These are phyloP conservation scores for Rhodotorula sp. DNA, from an alignment of 1,284 basidiomycete genomes.

Conservation along the genomic window DNA sequence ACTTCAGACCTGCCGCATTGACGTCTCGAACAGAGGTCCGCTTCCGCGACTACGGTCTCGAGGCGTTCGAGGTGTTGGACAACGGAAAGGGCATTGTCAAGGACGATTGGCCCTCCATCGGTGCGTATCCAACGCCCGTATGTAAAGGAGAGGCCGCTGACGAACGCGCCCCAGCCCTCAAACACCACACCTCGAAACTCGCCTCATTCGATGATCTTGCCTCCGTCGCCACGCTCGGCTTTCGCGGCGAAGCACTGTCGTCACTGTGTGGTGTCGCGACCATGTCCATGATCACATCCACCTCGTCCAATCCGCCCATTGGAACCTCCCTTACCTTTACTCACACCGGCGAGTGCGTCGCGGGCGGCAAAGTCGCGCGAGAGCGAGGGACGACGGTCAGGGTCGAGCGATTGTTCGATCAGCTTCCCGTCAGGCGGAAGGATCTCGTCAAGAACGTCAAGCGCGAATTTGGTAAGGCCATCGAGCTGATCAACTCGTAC, in stretches of 20 bases:
- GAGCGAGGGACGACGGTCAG: conserved; percentile 80
- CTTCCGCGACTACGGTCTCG: conserved; percentile 84
- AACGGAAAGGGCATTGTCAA: conserved; percentile 84
- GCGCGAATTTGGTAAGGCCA: conserved; percentile 82
- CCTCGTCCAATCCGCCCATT: conserved; percentile 67
- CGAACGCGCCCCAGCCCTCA: conserved; percentile 60
- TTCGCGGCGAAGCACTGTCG: conserved; percentile 91
- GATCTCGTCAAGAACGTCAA: conserved; percentile 88
- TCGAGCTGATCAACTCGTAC: conserved; percentile 81
- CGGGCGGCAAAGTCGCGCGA: conserved; percentile 46
- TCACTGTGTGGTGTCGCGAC: conserved; percentile 85
- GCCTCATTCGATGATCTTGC: conserved; percentile 71
- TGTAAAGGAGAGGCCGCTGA: no score
- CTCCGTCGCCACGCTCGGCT: conserved; percentile 82
- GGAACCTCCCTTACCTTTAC: conserved; percentile 70
- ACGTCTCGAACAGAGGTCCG: conserved; percentile 65
- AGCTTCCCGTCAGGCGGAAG: conserved; percentile 85
- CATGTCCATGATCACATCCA: conserved; percentile 72
- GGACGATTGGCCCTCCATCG: conserved; percentile 73
- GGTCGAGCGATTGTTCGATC: conserved; percentile 71
- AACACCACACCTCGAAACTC: conserved; percentile 93
- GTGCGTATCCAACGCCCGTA: conserved; percentile 53
- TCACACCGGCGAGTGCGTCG: conserved; percentile 35
- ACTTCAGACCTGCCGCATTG: not conserved
- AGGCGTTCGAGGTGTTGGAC: conserved; percentile 85